These are phyloP conservation scores for Coemansia sp. DNA, from an alignment of 192 early-diverging fungal genomes.

Conservation along the genomic window DNA sequence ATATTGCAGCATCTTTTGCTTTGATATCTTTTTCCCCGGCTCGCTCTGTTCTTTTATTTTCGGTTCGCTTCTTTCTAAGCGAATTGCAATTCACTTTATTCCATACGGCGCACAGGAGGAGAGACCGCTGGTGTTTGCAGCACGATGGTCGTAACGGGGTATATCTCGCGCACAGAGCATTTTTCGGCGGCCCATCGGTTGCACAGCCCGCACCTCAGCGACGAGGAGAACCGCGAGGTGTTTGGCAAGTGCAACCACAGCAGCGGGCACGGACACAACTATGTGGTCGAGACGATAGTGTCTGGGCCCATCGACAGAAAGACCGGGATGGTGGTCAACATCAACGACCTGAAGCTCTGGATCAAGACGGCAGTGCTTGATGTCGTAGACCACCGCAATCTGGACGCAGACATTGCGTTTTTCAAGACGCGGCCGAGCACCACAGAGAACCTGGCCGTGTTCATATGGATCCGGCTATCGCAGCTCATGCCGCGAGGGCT, in stretches of 20 bases:
- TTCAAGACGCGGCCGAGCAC: slow-evolving; percentile 69
- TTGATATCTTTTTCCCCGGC: too few species aligned
- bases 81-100: too few species aligned
- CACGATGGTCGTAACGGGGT: slow-evolving; percentile 57
- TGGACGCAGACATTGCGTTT: slow-evolving; percentile 80
- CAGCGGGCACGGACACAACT: slow-evolving; percentile 90
- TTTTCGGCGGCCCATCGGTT: slow-evolving; percentile 91
- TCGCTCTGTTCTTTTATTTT: too few species aligned
- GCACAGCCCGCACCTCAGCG: slow-evolving; percentile 67
- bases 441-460: slow-evolving; percentile 85
- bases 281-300: slow-evolving; percentile 53
- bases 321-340: slow-evolving; percentile 88
- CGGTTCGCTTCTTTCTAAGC: too few species aligned
- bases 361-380: slow-evolving; percentile 72
- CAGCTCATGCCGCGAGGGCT: slow-evolving; percentile 32
- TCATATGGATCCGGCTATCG: slow-evolving; percentile 64
- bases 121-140: too few species aligned
- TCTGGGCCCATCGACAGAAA: slow-evolving; percentile 57
- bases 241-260: slow-evolving; percentile 89
- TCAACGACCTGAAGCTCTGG: slow-evolving; percentile 73
- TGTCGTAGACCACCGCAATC: slow-evolving; percentile 79
- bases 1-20: too few species aligned
- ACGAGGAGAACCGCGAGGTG: slow-evolving; percentile 65
- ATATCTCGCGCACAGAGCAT: slow-evolving; percentile 70
- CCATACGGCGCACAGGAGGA: too few species aligned